Base-by-base conservation (phyloP, 768 basidiomycete species). In the Amanita jacksonii region DNA sequence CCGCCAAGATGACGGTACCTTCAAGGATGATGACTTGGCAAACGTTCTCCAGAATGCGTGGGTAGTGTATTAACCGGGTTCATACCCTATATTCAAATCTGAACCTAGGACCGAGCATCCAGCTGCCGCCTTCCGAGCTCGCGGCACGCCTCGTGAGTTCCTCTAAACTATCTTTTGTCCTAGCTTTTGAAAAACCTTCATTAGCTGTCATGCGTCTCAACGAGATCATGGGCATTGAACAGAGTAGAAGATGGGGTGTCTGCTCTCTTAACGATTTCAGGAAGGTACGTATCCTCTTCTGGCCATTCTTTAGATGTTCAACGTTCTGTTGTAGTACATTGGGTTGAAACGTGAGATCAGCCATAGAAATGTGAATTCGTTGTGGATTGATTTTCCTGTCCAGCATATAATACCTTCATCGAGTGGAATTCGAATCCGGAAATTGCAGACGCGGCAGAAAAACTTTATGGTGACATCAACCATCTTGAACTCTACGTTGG, bases 191-290 rank as follows among this genome's bases (percentile, higher is more conserved):
- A 4, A 22, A 31, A 10, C 3, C 6, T 43, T 7, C 22, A 47
- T n/a, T 33, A 71, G 70, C 60, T n/a, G 60, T 73, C 37, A 84
- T 90, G 80, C 77, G 73, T 33, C 55, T 88, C 19, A 74, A 88
- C 49, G 89, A 92, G 57, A 68, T 89, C 31, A 83, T 91, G 84
- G 85, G 85, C 32, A 89, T 91, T 36, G 77, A 84, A 52, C 70
- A 81, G 46, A 82, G 75, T 54, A 73, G 88, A 23, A 51, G 56
- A 16, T 92, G 87, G 87, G 87, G 86, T 37, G 78, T 81, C 15
- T 90, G 87, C 56, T 79, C 82, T 1, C 57, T 91, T 49, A 91
- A 91, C 50, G 87, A 90, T 48, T 91, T 91, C 62, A 68, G 87
- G 45, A 79, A 71, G 69, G 75, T 71, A 48, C 42, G 60, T 42